Conservation (phyloP, 345 rosid species). For the Citrus mangshanensis region DNA sequence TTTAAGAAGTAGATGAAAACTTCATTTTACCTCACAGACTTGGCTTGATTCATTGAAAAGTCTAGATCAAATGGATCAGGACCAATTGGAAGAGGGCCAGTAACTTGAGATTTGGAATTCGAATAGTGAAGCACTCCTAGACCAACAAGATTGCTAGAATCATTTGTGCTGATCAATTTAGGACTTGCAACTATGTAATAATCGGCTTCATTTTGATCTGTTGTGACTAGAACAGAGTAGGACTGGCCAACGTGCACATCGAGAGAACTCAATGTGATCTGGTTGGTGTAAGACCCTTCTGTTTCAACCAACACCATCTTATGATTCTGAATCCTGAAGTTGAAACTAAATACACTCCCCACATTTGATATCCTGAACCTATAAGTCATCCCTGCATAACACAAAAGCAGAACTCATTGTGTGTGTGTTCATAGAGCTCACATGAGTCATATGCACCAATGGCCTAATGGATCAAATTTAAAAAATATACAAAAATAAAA, state of each 20-base stretch:
- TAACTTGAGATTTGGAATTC: slow-evolving; percentile 17
- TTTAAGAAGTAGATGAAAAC: no score
- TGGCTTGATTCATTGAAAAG: slow-evolving; percentile 41
- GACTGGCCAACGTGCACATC: slow-evolving; percentile 51
- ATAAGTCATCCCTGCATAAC: slow-evolving; percentile 35
- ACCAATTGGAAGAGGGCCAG: slow-evolving; percentile 32
- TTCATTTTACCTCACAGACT: slow-evolving; percentile 30
- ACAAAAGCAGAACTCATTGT: neutral
- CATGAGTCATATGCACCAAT: neutral
- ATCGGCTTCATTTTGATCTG: slow-evolving; percentile 34
- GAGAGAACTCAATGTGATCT: slow-evolving; percentile 29
- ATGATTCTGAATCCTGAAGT: slow-evolving; percentile 46
- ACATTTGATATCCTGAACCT: slow-evolving; percentile 47
- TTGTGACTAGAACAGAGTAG: slow-evolving; percentile 42
- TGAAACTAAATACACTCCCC: slow-evolving; percentile 28
- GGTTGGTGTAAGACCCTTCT: slow-evolving; percentile 47
- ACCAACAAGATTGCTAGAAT: slow-evolving; percentile 20
- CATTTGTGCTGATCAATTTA: slow-evolving; percentile 17
- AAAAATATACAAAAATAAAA: neutral
- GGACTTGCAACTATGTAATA: slow-evolving; percentile 44
- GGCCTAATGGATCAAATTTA: neutral
- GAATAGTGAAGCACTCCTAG: slow-evolving; percentile 40
- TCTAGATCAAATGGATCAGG: slow-evolving; percentile 38
- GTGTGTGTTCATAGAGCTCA: neutral
- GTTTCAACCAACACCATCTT: slow-evolving; percentile 44